These are phyloP conservation scores for Rubroboletus pulcherrimus DNA, from an alignment of 768 basidiomycete genomes.

Conservation along the genomic window DNA sequence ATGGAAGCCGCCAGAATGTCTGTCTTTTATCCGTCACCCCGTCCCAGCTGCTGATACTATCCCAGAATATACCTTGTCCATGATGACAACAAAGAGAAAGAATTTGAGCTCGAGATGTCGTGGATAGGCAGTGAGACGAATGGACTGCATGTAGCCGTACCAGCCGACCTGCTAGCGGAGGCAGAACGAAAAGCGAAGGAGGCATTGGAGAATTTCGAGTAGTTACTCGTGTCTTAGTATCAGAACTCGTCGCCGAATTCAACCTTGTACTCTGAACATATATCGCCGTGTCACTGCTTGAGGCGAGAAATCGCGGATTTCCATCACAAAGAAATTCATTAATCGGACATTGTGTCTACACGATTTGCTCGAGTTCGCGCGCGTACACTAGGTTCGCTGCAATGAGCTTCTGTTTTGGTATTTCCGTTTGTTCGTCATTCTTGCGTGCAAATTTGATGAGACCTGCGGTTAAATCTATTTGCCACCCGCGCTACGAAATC, in stretches of 20 bases:
- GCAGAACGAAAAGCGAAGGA: slow-evolving; percentile 88
- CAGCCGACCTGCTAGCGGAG: slow-evolving; percentile 77
- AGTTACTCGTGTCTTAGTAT: slow-evolving; percentile 20
- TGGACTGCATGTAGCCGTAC: slow-evolving; percentile 77
- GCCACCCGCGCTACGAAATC: slow-evolving; percentile 68
- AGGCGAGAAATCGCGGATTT: neutral
- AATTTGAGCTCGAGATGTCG: slow-evolving; percentile 96
- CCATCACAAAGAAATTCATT: neutral
- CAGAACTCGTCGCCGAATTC: slow-evolving; percentile 14
- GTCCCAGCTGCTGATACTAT: slow-evolving; percentile 5
- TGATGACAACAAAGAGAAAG: slow-evolving; percentile 97
- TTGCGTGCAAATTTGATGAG: slow-evolving; percentile 78
- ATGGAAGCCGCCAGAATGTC: slow-evolving; percentile 94
- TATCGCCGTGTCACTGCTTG: neutral
- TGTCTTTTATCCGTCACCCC: slow-evolving; percentile 27
- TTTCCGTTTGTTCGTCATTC: slow-evolving; percentile 77
- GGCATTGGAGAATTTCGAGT: slow-evolving; percentile 68
- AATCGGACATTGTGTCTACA: slow-evolving; percentile 41
- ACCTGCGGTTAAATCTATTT: slow-evolving; percentile 66
- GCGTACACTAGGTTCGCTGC: slow-evolving; percentile 75
- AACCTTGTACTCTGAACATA: slow-evolving; percentile 3
- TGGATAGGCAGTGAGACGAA: slow-evolving; percentile 91
- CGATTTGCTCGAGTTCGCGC: slow-evolving; percentile 87
- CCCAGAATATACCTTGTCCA: slow-evolving; percentile 93
- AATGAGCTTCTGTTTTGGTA: slow-evolving; percentile 83